Conservation (phyloP, 1,284 basidiomycete genomes). For the Ceratorhiza oryzae-sativae region DNA sequence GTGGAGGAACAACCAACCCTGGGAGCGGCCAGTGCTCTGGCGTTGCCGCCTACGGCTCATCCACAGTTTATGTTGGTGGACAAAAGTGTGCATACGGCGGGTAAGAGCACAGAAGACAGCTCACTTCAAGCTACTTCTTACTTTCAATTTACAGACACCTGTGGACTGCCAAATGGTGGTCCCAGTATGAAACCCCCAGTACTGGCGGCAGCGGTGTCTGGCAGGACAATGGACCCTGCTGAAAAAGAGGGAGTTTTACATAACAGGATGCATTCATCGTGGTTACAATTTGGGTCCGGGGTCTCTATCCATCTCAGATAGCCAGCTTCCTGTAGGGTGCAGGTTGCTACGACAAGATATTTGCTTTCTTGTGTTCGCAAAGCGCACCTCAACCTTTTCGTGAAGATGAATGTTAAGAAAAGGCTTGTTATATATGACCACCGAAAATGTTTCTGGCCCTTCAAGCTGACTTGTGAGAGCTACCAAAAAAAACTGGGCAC, state of each 20-base stretch:
- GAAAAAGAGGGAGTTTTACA: background rate
- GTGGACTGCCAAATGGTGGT: slow-evolving; percentile 44
- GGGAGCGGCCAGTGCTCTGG: slow-evolving; percentile 34
- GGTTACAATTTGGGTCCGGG: slow-evolving; percentile 7
- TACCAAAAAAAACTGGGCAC: too few relatives aligned
- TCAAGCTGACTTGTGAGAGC: too few relatives aligned
- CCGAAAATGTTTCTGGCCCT: too few relatives aligned
- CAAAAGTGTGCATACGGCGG: slow-evolving; percentile 42
- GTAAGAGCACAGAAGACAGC: background rate
- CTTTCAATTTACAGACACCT: background rate
- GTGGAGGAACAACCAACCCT: slow-evolving; percentile 25
- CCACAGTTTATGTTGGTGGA: slow-evolving; percentile 43
- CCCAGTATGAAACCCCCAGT: slow-evolving; percentile 43
- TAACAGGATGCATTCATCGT: background rate
- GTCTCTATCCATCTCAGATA: slow-evolving; percentile 1
- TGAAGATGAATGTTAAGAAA: too few relatives aligned
- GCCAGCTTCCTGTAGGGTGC: background rate
- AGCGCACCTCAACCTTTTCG: too few relatives aligned
- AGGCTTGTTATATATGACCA: too few relatives aligned
- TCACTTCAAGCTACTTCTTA: background rate
- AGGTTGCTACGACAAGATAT: background rate
- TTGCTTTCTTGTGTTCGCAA: too few relatives aligned
- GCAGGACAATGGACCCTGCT: slow-evolving; percentile 30
- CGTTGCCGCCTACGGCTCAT: slow-evolving; percentile 32
- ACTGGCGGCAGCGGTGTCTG: slow-evolving; percentile 38